Percentiles rank a stretch among this genome's conserved stretches.
Evolutionary conservation across 495 filamentous ascomycete species (phyloP).

Genomic region (Trichoderma virens): DNA sequence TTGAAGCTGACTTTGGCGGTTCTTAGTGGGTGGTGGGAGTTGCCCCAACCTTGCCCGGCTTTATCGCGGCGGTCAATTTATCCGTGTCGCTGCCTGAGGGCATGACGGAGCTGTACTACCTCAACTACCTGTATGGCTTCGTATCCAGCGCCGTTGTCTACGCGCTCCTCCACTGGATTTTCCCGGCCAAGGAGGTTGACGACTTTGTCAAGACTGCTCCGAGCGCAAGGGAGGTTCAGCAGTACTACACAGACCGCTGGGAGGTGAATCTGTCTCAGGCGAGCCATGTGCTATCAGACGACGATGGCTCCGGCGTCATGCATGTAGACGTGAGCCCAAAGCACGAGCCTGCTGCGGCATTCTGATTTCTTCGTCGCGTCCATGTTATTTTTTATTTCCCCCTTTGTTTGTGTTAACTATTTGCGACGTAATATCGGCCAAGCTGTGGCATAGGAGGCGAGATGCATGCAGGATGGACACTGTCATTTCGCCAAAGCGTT

Average conservation of each 20-base stretch:
- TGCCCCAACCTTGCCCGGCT: neutral
- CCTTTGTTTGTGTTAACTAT: neutral
- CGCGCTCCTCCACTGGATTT: neutral
- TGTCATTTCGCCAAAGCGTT: neutral
- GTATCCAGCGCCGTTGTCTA: neutral
- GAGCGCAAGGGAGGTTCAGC: neutral
- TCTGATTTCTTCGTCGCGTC: neutral
- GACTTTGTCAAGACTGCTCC: neutral
- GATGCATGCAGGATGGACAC: neutral
- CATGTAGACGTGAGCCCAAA: neutral
- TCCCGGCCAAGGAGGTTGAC: neutral
- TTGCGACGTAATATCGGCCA: neutral
- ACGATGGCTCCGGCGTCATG: neutral
- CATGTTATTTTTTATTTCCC: neutral
- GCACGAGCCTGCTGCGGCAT: neutral
- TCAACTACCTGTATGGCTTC: conserved; percentile 5
- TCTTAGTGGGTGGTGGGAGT: neutral
- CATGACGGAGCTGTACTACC: conserved; percentile 1
- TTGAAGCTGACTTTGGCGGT: neutral
- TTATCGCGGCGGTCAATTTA: neutral
- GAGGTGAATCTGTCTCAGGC: neutral
- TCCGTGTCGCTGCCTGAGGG: neutral
- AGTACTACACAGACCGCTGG: neutral
- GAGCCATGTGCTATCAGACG: neutral
- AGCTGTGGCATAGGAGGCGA: neutral